These are phyloP conservation scores for Coniferiporia weirii DNA, from an alignment of 1,284 basidiomycete genomes.

Conservation along the genomic window DNA sequence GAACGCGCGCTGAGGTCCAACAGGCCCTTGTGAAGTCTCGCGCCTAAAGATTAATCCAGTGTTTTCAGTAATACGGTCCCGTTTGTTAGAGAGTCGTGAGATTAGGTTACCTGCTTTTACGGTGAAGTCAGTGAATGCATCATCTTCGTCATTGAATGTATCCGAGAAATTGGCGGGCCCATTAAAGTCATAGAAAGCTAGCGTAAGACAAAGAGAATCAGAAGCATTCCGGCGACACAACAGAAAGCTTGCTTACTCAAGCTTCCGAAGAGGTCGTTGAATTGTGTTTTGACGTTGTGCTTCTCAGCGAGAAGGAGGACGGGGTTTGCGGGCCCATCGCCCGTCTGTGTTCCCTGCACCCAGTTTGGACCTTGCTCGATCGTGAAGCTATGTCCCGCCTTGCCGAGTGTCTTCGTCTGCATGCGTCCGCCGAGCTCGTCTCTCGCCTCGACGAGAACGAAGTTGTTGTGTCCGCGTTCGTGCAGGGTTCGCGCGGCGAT, in stretches of 20 bases:
- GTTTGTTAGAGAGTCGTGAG: background rate
- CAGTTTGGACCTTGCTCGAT: slow-evolving; percentile 67
- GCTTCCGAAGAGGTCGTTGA: slow-evolving; percentile 43
- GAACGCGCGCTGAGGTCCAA: slow-evolving; percentile 46
- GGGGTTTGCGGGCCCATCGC: slow-evolving; percentile 50
- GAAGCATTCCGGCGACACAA: background rate
- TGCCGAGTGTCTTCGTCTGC: slow-evolving; percentile 41
- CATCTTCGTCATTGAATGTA: slow-evolving; percentile 35
- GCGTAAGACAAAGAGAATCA: background rate
- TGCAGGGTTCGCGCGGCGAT: slow-evolving; percentile 60
- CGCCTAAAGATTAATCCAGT: slow-evolving; percentile 29
- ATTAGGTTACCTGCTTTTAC: slow-evolving; percentile 36
- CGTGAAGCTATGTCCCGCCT: slow-evolving; percentile 31
- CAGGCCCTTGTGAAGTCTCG: slow-evolving; percentile 34
- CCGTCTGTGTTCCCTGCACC: slow-evolving; percentile 61
- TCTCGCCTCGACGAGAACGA: slow-evolving; percentile 57
- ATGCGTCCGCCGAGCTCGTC: slow-evolving; percentile 58
- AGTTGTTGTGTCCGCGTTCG: slow-evolving; percentile 51
- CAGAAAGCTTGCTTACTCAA: slow-evolving; percentile 36
- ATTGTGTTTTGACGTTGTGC: slow-evolving; percentile 44
- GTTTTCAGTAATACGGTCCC: background rate
- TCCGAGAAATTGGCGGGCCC: slow-evolving; percentile 44
- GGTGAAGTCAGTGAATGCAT: slow-evolving; percentile 39
- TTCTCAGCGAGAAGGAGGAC: slow-evolving; percentile 56
- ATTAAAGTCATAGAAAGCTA: slow-evolving; percentile 48